Base-by-base conservation (phyloP, 1,284 basidiomycete species). In the Puccinia polysora region DNA sequence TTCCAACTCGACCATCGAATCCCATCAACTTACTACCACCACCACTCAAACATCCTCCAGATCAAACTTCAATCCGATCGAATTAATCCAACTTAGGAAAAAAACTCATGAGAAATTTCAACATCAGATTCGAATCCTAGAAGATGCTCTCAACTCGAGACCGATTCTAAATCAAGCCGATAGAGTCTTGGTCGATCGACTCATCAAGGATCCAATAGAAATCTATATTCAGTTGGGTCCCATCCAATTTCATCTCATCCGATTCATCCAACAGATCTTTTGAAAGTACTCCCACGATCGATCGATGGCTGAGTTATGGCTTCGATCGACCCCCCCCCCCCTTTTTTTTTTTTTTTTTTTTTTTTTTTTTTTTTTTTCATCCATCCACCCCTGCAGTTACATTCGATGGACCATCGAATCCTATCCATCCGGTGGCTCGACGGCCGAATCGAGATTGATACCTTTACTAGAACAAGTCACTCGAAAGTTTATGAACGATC, bases 401-500 rank as follows among this genome's bases (percentile, higher is more conserved):
- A 84, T 89, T 14, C 84, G 86, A 76, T 89, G 88, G 88, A 86
- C 86, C 20, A 79, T 84, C 74, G 84, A 86, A 82, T 86, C 81
- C 79, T 86, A 75, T 84, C 84, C 77, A 84, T 87, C 77, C 0
- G 81, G 82, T 3, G 87, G 88, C 1, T 82, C 87, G n/a, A 80
- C 85, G 4, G 85, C 87, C 32, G 77, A 80, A 43, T 80, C 78
- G 45, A 79, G 78, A 69, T 81, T 91, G 3, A 82, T 93, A 0
- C 89, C 90, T 34, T 82, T 86, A 0, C 82, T 94, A 14, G 89
- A 92, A 76, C 85, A 87, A 75, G 86, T 87, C 0, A 90, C 89
- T 0, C 82, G 88, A 25, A 84, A 86, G 64, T 95, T 97, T 79
- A 86, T 88, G 73, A 84, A 86, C 30, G 90, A 94, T 77, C 82